These are phyloP conservation scores for Penicillium waksmanii DNA, from an alignment of 495 filamentous ascomycete species.

Conservation along the genomic window DNA sequence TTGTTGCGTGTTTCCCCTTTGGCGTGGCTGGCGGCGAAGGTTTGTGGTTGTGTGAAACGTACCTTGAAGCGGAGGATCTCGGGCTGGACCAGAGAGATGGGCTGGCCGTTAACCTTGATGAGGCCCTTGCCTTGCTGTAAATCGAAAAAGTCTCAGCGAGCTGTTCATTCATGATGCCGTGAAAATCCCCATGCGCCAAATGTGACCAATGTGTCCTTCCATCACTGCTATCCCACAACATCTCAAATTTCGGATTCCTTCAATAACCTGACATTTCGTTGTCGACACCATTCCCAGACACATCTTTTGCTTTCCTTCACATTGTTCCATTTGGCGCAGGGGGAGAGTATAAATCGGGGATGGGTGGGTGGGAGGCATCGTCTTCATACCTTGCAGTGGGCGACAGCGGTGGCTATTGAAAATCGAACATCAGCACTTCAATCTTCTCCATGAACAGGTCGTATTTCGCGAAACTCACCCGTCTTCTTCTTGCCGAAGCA, in stretches of 20 bases:
- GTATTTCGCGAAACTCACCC: slow-evolving; percentile 48
- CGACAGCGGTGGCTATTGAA: slow-evolving; percentile 75
- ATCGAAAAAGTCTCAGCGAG: slow-evolving; percentile 39
- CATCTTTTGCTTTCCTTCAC: slow-evolving; percentile 1
- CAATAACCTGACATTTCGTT: slow-evolving; percentile 5
- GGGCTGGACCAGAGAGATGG: slow-evolving; percentile 88
- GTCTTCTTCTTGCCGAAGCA: slow-evolving; percentile 96
- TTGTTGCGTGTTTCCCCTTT: slow-evolving; percentile 6
- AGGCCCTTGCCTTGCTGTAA: slow-evolving; percentile 86
- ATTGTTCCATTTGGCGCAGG: slow-evolving; percentile 23
- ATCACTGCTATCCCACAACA: slow-evolving; percentile 10
- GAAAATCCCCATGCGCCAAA: slow-evolving; percentile 18
- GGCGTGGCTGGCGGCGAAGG: slow-evolving; percentile 9
- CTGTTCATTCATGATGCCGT: slow-evolving; percentile 21
- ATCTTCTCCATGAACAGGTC: slow-evolving; percentile 1
- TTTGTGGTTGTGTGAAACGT: slow-evolving; percentile 22
- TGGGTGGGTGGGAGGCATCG: slow-evolving; percentile 10
- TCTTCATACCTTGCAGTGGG: slow-evolving; percentile 86
- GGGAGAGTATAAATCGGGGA: slow-evolving; percentile 21
- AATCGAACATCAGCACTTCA: slow-evolving; percentile 37
- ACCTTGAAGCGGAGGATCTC: slow-evolving; percentile 98
- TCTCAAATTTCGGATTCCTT: slow-evolving; percentile 1
- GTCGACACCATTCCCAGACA: slow-evolving; percentile 7
- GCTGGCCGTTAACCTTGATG: slow-evolving; percentile 97
- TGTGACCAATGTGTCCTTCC: slow-evolving; percentile 20